Evolutionary conservation across 371 early-diverging fungal genomes (phyloP), one percentile per base, ranked within the genome.

Genomic region (Mucor plumbeus): DNA sequence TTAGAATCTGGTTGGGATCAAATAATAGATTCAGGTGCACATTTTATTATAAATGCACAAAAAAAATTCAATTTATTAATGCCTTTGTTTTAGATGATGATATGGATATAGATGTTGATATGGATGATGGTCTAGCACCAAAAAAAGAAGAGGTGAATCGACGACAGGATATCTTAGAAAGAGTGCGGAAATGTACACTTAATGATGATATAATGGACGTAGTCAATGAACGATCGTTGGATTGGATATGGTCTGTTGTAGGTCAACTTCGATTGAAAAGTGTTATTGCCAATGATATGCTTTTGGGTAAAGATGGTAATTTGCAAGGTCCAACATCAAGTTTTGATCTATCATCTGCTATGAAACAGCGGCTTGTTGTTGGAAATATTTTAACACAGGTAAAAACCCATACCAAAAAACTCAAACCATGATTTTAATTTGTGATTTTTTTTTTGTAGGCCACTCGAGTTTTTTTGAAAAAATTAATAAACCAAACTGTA

Each of bases 171-270:
- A 59, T 65, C 5, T 47, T 64, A 21, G 15, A 64, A 33, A 55
- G 59, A 8, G 69, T 71, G 17, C 39, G 63, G 19, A 59, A 58
- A 7, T 55, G 56, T 15, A 33, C 54, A 4, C 14, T 44, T 7
- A 26, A 61, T 5, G 33, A 56, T 13, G 69, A 73, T 14, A 34
- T 31, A 0, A 64, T 64, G 60, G 68, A 73, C 63, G 64, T 72
- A 2, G 64, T 69, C 4, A 72, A 80, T 55, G 81, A 80, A 65
- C 48, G 73, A 13, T 64, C 67, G 0, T 17, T 83, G 19, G 83
- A 83, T 43, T 83, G 83, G 83, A 77, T 83, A 14, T 83, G 83
- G 83, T 75, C 78, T 11, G 73, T 74, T 0, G 64, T 80, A n/a
- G 73, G 70, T 31, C 77, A 78, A 39, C 39, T 83, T n/a, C 62